phyloP scores from a whole-genome alignment of 2,329 filamentous ascomycete genomes.

The Curvularia sp. region DNA sequence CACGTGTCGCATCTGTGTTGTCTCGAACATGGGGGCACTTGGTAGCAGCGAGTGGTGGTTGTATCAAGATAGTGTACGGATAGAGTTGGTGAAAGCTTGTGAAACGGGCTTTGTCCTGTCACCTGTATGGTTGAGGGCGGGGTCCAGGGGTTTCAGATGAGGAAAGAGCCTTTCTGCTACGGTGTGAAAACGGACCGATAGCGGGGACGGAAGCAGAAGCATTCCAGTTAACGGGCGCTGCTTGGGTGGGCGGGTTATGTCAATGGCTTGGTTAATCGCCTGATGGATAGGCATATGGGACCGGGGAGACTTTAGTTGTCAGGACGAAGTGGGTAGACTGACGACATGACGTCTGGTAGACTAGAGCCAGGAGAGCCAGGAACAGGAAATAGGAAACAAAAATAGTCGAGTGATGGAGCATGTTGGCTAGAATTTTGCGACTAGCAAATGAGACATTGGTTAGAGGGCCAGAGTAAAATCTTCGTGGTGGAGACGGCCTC shows the following conservation, averaged over 20 bases:
- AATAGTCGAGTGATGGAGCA: slow-evolving; percentile 1
- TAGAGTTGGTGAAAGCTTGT: not conserved
- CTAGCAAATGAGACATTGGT: not conserved
- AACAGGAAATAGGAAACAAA: slow-evolving; percentile 1
- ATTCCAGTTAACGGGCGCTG: not conserved
- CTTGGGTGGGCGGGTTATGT: slow-evolving; percentile 1
- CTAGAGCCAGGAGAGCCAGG: not conserved
- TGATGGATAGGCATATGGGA: slow-evolving; percentile 1
- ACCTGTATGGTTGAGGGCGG: slow-evolving; percentile 9
- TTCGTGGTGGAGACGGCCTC: slow-evolving; percentile 1
- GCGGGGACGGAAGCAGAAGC: not conserved
- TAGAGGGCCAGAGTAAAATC: not conserved
- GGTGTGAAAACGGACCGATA: slow-evolving; percentile 14
- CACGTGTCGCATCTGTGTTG: slow-evolving; percentile 10
- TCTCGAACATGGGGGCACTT: slow-evolving; percentile 1
- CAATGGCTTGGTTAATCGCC: not conserved
- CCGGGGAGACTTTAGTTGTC: not conserved
- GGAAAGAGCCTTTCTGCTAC: not conserved
- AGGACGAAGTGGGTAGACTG: not conserved
- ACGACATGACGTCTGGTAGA: not conserved
- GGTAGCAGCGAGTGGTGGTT: not conserved
- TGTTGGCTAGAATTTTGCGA: not conserved
- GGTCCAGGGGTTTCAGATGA: slow-evolving; percentile 8
- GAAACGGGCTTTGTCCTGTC: slow-evolving; percentile 10
- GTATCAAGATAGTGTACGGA: not conserved